Base-by-base conservation (phyloP, 1,284 basidiomycete genomes). In the Hypsizygus ulmarius region DNA sequence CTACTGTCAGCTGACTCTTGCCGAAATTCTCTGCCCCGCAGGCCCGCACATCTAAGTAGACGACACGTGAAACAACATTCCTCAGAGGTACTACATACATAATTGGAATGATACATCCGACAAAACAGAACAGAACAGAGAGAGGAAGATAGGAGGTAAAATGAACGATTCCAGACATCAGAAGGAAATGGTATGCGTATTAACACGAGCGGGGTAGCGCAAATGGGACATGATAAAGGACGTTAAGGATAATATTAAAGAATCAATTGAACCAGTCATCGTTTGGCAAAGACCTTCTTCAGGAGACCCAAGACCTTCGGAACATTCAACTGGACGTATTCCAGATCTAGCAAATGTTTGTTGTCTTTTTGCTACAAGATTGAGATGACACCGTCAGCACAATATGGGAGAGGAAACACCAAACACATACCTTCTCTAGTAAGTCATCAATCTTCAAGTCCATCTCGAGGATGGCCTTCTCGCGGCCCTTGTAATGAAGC, bases 381-480 rank as follows among this genome's bases (percentile, higher is more conserved):
- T 10, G 11, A 9, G 18, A 32, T 27, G 14, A 18, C 19, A 11
- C 27, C 5, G 14, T 14, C 12, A 35, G 33, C 25, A 18, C 29
- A 12, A 41, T 15, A 32, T 7, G 16, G 46, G 43, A 40, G 38
- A 32, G 41, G 58, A 16, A 33, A 39, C 9, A 10, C 41, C 59
- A 44, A 59, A 44, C 32, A 64, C 75, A 19, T 50, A 90, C 90
- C 85, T 95, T 97, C 71, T 99, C 95, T 60, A 99, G 75, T 56
- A 99, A 71, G 72, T 99, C 97, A 69, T 99, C 97, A 62, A 99
- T 97, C 75, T 98, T 99, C 52, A 99, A 79, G 71, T 99, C 97
- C 95, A 99, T 99, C 78, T 99, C 97, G 39, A 99, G 78, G 59
- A 99, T 98, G 14, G 97, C 94, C 74, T 97, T 97, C 63, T 98